Percentiles rank a stretch among this genome's conserved stretches.
phyloP scores from a whole-genome alignment of 305 asterid species.

The Euphrasia arctica region DNA sequence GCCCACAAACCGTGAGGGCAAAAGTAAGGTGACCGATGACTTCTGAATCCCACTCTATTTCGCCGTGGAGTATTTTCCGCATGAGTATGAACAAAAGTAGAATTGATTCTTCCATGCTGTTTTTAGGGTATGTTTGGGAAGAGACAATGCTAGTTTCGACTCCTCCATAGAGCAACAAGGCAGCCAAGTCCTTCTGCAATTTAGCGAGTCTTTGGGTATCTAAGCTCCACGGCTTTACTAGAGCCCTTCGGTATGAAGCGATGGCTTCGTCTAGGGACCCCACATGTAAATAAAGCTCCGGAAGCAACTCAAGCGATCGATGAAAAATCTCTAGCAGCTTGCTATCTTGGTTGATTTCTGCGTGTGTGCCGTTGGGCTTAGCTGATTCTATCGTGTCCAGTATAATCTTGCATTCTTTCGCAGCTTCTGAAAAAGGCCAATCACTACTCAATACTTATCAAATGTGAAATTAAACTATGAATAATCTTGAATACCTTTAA shows the following conservation, averaged over 20 bases:
- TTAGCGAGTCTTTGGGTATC: constrained; percentile 59
- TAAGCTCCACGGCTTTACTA: constrained; percentile 74
- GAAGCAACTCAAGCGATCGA: constrained; percentile 72
- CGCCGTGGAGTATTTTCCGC: constrained; percentile 52
- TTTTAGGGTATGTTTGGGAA: constrained; percentile 40
- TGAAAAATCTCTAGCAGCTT: constrained; percentile 81
- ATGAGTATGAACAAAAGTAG: constrained; percentile 63
- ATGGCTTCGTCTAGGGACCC: constrained; percentile 74
- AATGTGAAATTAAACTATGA: background rate
- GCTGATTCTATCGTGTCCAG: constrained; percentile 85
- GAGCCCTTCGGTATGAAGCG: constrained; percentile 63
- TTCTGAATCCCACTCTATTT: constrained; percentile 76
- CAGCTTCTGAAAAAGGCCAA: constrained; percentile 57
- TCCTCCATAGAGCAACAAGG: constrained; percentile 65
- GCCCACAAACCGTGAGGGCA: constrained; percentile 57
- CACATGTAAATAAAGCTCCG: constrained; percentile 66
- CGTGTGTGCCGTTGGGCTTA: constrained; percentile 57
- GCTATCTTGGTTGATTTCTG: constrained; percentile 48
- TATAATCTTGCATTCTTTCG: constrained; percentile 78
- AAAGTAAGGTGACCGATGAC: constrained; percentile 67
- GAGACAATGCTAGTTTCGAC: constrained; percentile 48
- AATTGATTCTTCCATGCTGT: constrained; percentile 68
- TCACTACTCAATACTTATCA: background rate
- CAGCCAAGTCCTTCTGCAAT: constrained; percentile 71
- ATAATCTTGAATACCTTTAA: constrained; percentile 51